These are phyloP conservation scores for Arachis stenosperma DNA, from an alignment of 306 rosid genomes.

Conservation along the genomic window DNA sequence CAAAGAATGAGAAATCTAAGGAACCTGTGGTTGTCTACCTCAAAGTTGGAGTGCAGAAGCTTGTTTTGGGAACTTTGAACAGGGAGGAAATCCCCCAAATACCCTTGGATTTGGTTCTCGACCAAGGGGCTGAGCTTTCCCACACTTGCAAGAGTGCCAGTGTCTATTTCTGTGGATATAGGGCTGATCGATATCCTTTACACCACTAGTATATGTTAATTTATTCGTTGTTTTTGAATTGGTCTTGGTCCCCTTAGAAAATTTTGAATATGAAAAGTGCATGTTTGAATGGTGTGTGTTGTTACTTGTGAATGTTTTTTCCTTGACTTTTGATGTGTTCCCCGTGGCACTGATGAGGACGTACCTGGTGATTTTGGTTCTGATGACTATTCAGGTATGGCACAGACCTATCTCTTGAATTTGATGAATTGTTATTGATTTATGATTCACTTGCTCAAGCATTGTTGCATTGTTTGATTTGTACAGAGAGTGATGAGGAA, in stretches of 20 bases:
- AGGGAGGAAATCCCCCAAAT: slow-evolving; percentile 67
- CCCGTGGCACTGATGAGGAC: slow-evolving; percentile 25
- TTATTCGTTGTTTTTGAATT: background rate
- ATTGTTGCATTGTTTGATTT: background rate
- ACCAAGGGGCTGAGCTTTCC: slow-evolving; percentile 69
- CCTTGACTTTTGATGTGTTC: slow-evolving; percentile 50
- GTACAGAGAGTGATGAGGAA: slow-evolving; percentile 45
- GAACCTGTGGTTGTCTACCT: slow-evolving; percentile 54
- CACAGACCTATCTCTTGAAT: background rate
- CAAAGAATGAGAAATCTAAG: slow-evolving; percentile 53
- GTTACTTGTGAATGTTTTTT: background rate
- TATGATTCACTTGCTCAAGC: slow-evolving; percentile 22
- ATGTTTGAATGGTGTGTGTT: background rate
- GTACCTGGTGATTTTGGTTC: background rate
- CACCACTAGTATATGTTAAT: background rate
- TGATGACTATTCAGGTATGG: slow-evolving; percentile 49
- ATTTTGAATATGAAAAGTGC: background rate
- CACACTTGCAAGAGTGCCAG: slow-evolving; percentile 70
- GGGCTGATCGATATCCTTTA: slow-evolving; percentile 57
- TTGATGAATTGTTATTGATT: background rate
- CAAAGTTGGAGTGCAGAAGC: slow-evolving; percentile 57
- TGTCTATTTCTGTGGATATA: slow-evolving; percentile 69
- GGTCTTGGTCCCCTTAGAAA: background rate
- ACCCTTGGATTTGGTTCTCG: slow-evolving; percentile 63
- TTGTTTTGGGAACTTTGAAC: slow-evolving; percentile 69